Base-by-base conservation (phyloP, 768 basidiomycete genomes). In the Boletus rex-veris region DNA sequence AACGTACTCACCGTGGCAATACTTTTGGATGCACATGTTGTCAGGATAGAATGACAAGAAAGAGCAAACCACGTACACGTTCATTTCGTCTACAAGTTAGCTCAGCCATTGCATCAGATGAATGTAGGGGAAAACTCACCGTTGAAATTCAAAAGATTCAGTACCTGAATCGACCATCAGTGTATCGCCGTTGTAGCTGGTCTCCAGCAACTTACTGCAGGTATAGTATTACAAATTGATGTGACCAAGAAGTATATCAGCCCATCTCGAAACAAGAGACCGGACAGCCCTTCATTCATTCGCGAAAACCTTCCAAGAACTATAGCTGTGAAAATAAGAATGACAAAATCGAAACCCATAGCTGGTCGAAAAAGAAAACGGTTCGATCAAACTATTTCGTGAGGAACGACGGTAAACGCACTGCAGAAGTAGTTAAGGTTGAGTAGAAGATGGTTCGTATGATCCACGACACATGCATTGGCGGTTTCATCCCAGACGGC, bases 361-460 rank as follows among this genome's bases (percentile, higher is more conserved):
- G 86, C 86, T 88, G 42, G 4, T 26, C 19, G 31, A 2, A 18
- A 16, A 48, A 39, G 5, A 28, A 5, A 5, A 24, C 3, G 19
- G 52, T 60, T 5, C 51, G 30, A 41, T 47, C 19, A 18, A 18
- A 12, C 5, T 21, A 5, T 33, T 28, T 51, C 21, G 2, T 2
- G 7, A 21, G 10, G 37, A 40, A 48, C 18, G 41, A 21, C 10
- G 46, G n/a, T 15, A 26, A 18, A 75, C 83, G 47, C 62, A 86
- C 87, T 90, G 65, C 80, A 85, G 67, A 88, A 85, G 70, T 86
- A 88, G 15, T 80, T 83, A 46, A 79, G 69, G 53, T 82, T 85
- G 48, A 89, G 75, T 52, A 84, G 71, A 10, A 78, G 68, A 16
- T 85, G 78, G 53, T 80, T 77, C 19, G 81, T 81, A 19, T 74